Percentiles rank a stretch among this genome's conserved stretches.
Evolutionary conservation across 768 basidiomycete genomes (phyloP).

Genomic region (Sarcomyxa edulis): DNA sequence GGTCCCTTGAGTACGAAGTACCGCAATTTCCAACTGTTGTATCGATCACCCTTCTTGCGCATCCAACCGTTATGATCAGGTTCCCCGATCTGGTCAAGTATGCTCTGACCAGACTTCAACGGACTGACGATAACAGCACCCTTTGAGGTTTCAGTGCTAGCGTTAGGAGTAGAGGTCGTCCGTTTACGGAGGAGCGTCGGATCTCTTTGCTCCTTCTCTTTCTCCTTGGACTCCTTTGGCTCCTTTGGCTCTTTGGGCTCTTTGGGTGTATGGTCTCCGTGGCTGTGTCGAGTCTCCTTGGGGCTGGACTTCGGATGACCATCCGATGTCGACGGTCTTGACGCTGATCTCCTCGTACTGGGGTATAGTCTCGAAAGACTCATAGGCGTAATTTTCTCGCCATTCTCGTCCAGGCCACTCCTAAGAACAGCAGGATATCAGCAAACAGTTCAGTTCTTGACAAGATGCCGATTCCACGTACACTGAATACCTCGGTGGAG

Average conservation of each 20-base stretch:
- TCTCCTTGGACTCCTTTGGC: constrained; percentile 6
- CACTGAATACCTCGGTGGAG: constrained; percentile 69
- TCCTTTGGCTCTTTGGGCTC: no score
- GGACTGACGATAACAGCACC: constrained; percentile 13
- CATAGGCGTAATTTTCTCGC: constrained; percentile 41
- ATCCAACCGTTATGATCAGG: constrained; percentile 92
- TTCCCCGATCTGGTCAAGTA: constrained; percentile 86
- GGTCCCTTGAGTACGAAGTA: constrained; percentile 93
- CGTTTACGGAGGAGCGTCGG: constrained; percentile 51
- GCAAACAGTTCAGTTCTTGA: no score
- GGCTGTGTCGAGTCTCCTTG: no score
- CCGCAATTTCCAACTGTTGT: constrained; percentile 87
- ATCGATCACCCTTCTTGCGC: constrained; percentile 91
- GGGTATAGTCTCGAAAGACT: constrained; percentile 43
- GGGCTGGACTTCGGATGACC: no score
- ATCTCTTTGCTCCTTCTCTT: constrained; percentile 27
- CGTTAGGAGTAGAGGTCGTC: constrained; percentile 30
- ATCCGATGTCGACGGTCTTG: constrained; percentile 11
- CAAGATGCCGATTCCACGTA: constrained; percentile 27
- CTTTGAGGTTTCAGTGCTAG: constrained; percentile 8
- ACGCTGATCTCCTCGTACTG: constrained; percentile 3
- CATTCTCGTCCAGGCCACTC: constrained; percentile 28
- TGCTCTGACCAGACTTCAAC: constrained; percentile 60
- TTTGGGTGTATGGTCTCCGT: no score
- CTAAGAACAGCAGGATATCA: constrained; percentile 16